Conservation (phyloP, 139 green algal genomes). For the Desmodesmus armatus region DNA sequence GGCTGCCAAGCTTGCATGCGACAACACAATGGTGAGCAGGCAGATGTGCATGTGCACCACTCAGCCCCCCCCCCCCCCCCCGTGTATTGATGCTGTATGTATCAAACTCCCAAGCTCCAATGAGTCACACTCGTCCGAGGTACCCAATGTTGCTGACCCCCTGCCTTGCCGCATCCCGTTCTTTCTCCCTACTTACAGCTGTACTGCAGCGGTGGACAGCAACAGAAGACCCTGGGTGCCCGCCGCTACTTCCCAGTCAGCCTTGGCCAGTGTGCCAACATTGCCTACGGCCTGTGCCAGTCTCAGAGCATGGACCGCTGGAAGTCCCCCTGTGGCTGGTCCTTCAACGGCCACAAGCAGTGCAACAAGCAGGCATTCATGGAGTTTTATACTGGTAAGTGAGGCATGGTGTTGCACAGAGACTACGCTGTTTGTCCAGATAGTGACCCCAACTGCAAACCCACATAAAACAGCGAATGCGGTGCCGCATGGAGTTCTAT, state of each 20-base stretch:
- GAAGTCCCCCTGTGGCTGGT: neutral
- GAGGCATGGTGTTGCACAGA: no score
- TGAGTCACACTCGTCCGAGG: neutral
- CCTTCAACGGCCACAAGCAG: neutral
- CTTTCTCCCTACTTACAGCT: neutral
- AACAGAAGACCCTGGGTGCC: no score
- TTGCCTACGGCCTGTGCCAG: slow-evolving; percentile 26
- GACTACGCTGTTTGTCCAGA: no score
- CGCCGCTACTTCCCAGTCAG: neutral
- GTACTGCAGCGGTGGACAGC: neutral
- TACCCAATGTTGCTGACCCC: neutral
- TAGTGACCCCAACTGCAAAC: no score
- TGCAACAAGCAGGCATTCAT: slow-evolving; percentile 18
- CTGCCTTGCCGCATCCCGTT: neutral
- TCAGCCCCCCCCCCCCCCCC: neutral
- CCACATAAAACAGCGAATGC: no score
- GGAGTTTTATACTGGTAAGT: slow-evolving; percentile 5
- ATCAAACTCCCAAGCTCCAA: neutral
- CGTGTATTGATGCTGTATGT: neutral
- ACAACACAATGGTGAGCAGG: neutral
- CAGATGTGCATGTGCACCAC: neutral
- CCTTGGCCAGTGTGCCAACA: slow-evolving; percentile 21
- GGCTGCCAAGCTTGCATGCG: slow-evolving; percentile 6
- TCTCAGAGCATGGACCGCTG: neutral
- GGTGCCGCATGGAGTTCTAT: no score